phyloP scores from a whole-genome alignment of 2,329 filamentous ascomycete species.

The Fusarium graminum region DNA sequence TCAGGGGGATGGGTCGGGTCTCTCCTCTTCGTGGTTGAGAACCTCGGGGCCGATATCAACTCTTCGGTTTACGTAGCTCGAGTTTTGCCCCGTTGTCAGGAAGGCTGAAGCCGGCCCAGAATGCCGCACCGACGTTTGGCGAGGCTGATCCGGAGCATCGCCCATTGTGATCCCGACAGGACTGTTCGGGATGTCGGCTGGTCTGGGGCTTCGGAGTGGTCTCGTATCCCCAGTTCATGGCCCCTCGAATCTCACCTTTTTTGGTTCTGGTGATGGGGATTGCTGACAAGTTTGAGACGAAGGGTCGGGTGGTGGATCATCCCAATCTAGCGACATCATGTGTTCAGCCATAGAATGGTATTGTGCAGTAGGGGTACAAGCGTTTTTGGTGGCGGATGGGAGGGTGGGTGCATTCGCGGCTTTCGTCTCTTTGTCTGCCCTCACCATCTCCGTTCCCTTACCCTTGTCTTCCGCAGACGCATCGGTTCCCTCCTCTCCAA shows the following conservation, averaged over 20 bases:
- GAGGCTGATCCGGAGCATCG: neutral
- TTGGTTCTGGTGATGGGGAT: neutral
- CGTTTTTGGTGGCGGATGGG: too few relatives aligned
- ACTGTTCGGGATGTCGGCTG: neutral
- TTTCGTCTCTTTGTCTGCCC: neutral
- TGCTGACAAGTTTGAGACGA: neutral
- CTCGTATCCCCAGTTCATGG: neutral
- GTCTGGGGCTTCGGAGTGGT: neutral
- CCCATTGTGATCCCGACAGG: neutral
- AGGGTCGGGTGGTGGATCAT: neutral
- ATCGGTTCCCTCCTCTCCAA: too few relatives aligned
- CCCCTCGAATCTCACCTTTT: neutral
- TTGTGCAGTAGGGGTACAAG: neutral
- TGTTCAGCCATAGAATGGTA: neutral
- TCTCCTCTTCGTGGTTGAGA: neutral
- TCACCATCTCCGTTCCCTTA: neutral
- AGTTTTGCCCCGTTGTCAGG: neutral
- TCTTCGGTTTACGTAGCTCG: neutral
- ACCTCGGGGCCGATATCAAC: neutral
- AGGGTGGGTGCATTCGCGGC: neutral
- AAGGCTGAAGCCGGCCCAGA: neutral
- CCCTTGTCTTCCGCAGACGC: neutral
- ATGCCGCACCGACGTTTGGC: too few relatives aligned
- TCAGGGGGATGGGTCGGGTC: neutral
- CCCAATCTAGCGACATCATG: neutral